Evolutionary conservation across 2,329 filamentous ascomycete genomes (phyloP).

Genomic region (Tolypocladium paradoxum): DNA sequence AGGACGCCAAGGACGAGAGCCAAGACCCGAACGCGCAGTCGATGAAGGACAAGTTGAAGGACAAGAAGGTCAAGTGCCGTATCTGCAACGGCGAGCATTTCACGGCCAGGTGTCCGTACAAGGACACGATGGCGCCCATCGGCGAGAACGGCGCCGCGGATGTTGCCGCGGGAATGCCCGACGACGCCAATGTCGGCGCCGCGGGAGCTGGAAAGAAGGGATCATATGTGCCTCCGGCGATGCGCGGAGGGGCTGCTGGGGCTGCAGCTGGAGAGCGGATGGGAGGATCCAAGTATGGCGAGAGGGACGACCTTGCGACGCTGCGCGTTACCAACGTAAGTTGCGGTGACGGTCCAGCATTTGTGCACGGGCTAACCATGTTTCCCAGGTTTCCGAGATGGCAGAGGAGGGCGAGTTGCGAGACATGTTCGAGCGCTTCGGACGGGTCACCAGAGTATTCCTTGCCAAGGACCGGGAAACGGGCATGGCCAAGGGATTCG

Average conservation of each 20-base stretch:
- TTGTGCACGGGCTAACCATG: neutral
- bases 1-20: slow-evolving; percentile 73
- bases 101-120: slow-evolving; percentile 97
- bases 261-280: slow-evolving; percentile 65
- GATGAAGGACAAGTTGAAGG: slow-evolving; percentile 78
- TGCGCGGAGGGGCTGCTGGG: slow-evolving; percentile 58
- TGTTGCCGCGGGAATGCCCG: slow-evolving; percentile 42
- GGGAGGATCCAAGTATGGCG: slow-evolving; percentile 69
- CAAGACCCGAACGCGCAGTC: slow-evolving; percentile 61
- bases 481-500: slow-evolving; percentile 92
- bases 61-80: slow-evolving; percentile 99
- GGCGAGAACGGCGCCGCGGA: slow-evolving; percentile 48
- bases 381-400: slow-evolving; percentile 78
- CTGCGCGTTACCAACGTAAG: slow-evolving; percentile 94
- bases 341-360: slow-evolving; percentile 14
- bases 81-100: slow-evolving; percentile 99
- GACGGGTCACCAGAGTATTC: slow-evolving; percentile 94
- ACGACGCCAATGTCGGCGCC: slow-evolving; percentile 34
- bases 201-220: slow-evolving; percentile 57
- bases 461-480: slow-evolving; percentile 96
- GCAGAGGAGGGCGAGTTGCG: slow-evolving; percentile 92
- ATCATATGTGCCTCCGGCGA: slow-evolving; percentile 88
- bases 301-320: slow-evolving; percentile 92
- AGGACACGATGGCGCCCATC: slow-evolving; percentile 95
- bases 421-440: slow-evolving; percentile 96